These are phyloP conservation scores for Lachancea sp. DNA, from an alignment of 805 yeast species.

Conservation along the genomic window DNA sequence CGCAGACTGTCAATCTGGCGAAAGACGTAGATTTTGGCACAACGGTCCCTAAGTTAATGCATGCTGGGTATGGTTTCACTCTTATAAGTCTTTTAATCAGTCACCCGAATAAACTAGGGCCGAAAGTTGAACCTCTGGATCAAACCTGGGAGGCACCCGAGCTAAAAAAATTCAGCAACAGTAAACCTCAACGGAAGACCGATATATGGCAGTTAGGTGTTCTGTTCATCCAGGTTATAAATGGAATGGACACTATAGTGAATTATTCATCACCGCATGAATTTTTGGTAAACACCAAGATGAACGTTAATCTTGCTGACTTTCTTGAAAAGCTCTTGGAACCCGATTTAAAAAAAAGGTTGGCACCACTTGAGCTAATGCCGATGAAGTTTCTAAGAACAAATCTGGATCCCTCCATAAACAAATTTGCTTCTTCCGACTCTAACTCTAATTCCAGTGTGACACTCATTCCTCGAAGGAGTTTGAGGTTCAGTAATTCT, in stretches of 20 bases:
- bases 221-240: conserved; percentile 56
- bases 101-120: conserved; percentile 33
- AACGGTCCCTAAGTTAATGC: conserved; percentile 51
- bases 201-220: conserved; percentile 95
- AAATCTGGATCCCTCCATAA: conserved; percentile 41
- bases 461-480: conserved; percentile 3
- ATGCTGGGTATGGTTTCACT: conserved; percentile 53
- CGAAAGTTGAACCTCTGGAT: conserved; percentile 18
- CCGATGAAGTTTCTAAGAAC: conserved; percentile 80
- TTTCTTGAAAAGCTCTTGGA: conserved; percentile 63
- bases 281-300: conserved; percentile 43
- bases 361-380: conserved; percentile 76
- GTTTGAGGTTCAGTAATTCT: conserved; percentile 1
- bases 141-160: conserved; percentile 80
- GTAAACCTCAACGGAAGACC: conserved; percentile 64
- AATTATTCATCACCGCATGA: conserved; percentile 56
- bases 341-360: conserved; percentile 59
- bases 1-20: conserved; percentile 51
- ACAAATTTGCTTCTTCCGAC: conserved; percentile 22
- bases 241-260: conserved; percentile 51
- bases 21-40: conserved; percentile 48
- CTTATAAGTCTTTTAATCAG: conserved; percentile 36
- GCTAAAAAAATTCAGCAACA: conserved; percentile 32
- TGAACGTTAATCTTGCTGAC: conserved; percentile 57
- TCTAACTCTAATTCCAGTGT: conserved; percentile 8